Evolutionary conservation across 1,139 yeast genomes (phyloP).

Genomic region (Groenewaldozyma auringiensis): DNA sequence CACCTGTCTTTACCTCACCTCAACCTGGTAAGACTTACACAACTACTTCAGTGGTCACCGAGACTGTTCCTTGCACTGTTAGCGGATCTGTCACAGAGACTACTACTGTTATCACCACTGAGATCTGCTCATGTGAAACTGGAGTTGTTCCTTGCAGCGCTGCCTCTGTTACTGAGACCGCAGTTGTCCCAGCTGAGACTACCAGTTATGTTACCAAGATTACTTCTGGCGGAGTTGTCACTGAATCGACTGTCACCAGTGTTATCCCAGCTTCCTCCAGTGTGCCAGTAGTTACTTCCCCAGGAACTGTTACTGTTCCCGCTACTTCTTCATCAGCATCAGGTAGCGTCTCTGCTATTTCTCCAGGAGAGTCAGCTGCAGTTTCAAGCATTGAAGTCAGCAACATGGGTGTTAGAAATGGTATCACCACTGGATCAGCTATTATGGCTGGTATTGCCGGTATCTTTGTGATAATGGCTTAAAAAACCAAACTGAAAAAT

Average conservation of each 20-base stretch:
- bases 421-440: not conserved
- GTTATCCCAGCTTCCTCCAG: slow-evolving; percentile 1
- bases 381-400: not conserved
- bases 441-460: slow-evolving; percentile 1
- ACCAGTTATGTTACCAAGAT: not conserved
- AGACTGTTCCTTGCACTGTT: slow-evolving; percentile 10
- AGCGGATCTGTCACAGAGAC: slow-evolving; percentile 9
- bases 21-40: slow-evolving; percentile 4
- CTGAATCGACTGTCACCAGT: not conserved
- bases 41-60: slow-evolving; percentile 6
- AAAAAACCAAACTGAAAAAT: not conserved
- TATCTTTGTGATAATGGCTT: slow-evolving; percentile 1
- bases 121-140: not conserved
- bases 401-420: not conserved
- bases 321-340: not conserved
- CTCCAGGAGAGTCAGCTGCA: not conserved
- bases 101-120: slow-evolving; percentile 1
- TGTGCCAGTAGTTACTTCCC: too few relatives aligned
- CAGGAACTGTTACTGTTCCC: too few relatives aligned
- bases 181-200: slow-evolving; percentile 1
- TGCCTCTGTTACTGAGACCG: slow-evolving; percentile 3
- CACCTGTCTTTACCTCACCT: slow-evolving; percentile 2
- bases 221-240: not conserved
- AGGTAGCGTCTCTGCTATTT: not conserved
- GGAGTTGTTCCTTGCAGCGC: slow-evolving; percentile 6